phyloP scores from a whole-genome alignment of 305 asterid genomes.

The Fraxinus sp. region DNA sequence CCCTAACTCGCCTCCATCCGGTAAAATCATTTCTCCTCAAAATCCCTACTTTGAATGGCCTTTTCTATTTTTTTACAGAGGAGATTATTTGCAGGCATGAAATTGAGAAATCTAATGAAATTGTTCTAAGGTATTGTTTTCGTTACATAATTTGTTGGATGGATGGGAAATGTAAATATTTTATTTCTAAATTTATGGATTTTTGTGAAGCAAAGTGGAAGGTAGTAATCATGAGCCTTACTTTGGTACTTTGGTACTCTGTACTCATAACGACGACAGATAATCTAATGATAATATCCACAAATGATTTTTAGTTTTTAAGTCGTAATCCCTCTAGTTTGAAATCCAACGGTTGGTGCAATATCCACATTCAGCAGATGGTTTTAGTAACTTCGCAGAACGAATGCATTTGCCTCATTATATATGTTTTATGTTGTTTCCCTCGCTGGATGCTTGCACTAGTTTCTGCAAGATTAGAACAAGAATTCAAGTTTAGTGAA shows the following conservation, averaged over 20 bases:
- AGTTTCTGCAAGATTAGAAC: neutral
- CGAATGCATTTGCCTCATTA: neutral
- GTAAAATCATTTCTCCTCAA: slow-evolving; percentile 23
- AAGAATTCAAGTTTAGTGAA: neutral
- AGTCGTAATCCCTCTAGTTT: neutral
- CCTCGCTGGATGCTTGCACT: neutral
- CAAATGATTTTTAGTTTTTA: neutral
- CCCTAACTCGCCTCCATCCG: slow-evolving; percentile 62
- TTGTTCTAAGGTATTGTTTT: neutral
- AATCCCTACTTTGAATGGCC: neutral
- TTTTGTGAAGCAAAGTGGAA: neutral
- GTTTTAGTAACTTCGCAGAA: neutral
- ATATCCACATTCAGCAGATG: neutral
- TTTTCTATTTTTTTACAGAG: neutral
- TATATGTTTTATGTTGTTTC: neutral
- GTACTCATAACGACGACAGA: neutral
- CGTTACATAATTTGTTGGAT: neutral
- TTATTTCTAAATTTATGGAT: neutral
- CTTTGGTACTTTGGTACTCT: neutral
- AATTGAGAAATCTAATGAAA: neutral
- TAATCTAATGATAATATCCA: neutral
- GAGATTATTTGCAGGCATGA: neutral
- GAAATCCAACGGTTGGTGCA: neutral
- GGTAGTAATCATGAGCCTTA: neutral
- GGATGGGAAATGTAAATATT: neutral